Conservation (phyloP, 2,329 filamentous ascomycete species). For the Colletotrichum sp. region DNA sequence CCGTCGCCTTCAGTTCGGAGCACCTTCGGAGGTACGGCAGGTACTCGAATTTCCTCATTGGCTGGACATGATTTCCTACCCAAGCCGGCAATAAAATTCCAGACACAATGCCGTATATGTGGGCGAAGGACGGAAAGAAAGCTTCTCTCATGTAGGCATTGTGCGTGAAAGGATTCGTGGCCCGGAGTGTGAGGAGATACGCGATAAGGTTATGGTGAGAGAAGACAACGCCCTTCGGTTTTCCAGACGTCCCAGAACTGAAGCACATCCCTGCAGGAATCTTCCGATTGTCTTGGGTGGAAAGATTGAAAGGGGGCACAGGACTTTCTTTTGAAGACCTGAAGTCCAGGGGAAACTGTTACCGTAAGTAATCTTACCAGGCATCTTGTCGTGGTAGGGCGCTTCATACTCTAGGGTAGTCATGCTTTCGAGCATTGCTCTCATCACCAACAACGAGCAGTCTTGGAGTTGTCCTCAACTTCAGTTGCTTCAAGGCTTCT, state of each 20-base stretch:
- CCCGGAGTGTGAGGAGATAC: slow-evolving; percentile 22
- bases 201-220: slow-evolving; percentile 29
- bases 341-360: background rate
- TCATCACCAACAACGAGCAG: background rate
- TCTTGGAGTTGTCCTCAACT: background rate
- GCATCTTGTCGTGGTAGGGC: background rate
- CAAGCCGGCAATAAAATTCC: slow-evolving; percentile 25
- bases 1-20: slow-evolving; percentile 23
- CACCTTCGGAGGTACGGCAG: slow-evolving; percentile 23
- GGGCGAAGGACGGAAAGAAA: slow-evolving; percentile 30
- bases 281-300: background rate
- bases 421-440: background rate
- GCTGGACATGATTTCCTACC: slow-evolving; percentile 25
- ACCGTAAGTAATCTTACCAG: background rate
- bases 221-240: slow-evolving; percentile 26
- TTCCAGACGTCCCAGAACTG: slow-evolving; percentile 28
- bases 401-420: background rate
- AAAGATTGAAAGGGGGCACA: background rate
- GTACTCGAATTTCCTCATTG: slow-evolving; percentile 27
- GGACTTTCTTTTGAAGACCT: background rate
- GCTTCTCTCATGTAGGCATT: slow-evolving; percentile 27
- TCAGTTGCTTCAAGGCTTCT: background rate
- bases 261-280: slow-evolving; percentile 27
- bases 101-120: slow-evolving; percentile 29
- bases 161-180: slow-evolving; percentile 28